Evolutionary conservation across 257 asterid species (phyloP).

Genomic region (Nicotiana benthamiana): DNA sequence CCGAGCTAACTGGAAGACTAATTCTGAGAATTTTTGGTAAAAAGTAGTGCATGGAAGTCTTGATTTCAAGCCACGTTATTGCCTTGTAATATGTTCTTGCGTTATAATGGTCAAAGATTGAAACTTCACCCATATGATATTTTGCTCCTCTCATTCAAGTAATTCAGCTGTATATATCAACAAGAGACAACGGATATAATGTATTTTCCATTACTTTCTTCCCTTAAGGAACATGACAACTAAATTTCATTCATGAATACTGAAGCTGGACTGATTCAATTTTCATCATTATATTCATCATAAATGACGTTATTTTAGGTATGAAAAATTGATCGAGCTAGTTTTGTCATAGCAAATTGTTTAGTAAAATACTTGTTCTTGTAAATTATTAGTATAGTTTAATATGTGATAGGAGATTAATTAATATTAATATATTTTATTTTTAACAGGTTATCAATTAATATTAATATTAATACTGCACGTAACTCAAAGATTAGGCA

Average conservation of each 20-base stretch:
- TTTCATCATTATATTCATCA: neutral
- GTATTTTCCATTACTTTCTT: neutral
- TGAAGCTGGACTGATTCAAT: neutral
- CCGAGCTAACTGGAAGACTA: neutral
- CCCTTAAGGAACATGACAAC: too few species aligned
- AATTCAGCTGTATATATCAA: too few species aligned
- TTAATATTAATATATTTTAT: too few species aligned
- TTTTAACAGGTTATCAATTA: too few species aligned
- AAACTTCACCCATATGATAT: neutral
- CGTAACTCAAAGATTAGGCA: neutral
- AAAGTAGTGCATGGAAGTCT: neutral
- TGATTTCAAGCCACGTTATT: neutral
- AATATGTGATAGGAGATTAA: too few species aligned
- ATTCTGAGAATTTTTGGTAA: neutral
- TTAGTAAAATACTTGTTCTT: too few species aligned
- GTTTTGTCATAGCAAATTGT: too few species aligned
- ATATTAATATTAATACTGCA: neutral
- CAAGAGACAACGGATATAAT: neutral
- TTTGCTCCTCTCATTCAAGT: neutral
- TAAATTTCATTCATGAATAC: neutral
- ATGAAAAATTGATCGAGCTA: too few species aligned
- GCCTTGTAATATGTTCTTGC: neutral
- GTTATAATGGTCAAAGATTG: neutral
- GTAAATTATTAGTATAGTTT: too few species aligned
- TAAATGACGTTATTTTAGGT: neutral